Base-by-base conservation (phyloP, 1,139 yeast species). In the Casaregolazyma lundiana region DNA sequence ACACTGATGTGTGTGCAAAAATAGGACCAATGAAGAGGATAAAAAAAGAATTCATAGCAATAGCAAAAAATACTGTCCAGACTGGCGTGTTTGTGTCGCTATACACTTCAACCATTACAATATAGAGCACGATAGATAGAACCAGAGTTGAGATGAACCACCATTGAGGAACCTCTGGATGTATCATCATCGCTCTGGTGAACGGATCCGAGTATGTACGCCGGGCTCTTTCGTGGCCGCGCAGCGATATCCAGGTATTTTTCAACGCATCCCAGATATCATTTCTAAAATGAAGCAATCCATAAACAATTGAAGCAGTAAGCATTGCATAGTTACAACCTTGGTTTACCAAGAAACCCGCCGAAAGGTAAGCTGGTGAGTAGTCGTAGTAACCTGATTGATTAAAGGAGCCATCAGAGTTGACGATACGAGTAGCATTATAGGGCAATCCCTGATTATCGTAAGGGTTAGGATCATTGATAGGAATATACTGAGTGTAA, bases 141-240 rank as follows among this genome's bases (percentile, higher is more conserved):
- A 74, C 51, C 49, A 80, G 62, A 15, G 79, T 70, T 6, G 65
- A 46, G 30, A 76, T 53, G 53, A 73, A 80, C 71, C 77, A 76
- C 75, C 75, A 74, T 50, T 78, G 81, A 15, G 85, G 84, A 26
- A 78, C 84, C 53, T 80, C 85, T 35, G 69, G 70, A 59, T 77
- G 77, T 18, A 65, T 65, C 24, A 70, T 55, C 80, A 78, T 78
- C 75, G 77, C 73, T 46, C 69, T 68, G 41, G 76, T 70, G 51
- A 78, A 81, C 0, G 83, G 77, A 55, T 80, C 84, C 19, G 37
- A 26, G 74, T 54, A 35, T 37, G 16, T 36, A 39, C 26, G 30
- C 40, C 64, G 72, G 50, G 72, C 65, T 36, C 70, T 67, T 32
- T 24, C 71, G 58, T 35, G 15, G 21, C 32, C 36, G n/a, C 17